Percentiles rank a stretch among this genome's conserved stretches.
phyloP scores from a whole-genome alignment of 2,329 filamentous ascomycete species.

The Cladorrhinum sp. region DNA sequence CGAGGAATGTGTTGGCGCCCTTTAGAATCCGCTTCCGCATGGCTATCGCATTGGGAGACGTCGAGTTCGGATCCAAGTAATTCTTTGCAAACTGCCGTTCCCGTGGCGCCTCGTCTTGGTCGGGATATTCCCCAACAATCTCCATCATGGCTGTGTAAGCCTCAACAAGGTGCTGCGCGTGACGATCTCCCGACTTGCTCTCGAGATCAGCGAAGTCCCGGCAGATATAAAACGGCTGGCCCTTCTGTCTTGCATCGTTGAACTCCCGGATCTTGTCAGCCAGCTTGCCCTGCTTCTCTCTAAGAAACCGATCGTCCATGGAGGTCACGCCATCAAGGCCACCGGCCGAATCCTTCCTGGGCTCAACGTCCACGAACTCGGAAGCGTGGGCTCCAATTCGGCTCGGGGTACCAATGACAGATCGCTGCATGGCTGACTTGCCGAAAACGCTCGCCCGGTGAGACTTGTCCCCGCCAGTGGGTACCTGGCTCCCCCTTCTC shows the following conservation, averaged over 20 bases:
- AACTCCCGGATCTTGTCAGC: conserved; percentile 75
- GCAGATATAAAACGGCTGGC: conserved; percentile 66
- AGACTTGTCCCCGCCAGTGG: conserved; percentile 18
- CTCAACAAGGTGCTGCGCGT: conserved; percentile 72
- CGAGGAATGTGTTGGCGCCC: conserved; percentile 76
- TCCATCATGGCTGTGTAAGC: conserved; percentile 78
- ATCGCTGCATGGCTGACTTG: conserved; percentile 69
- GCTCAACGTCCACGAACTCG: conserved; percentile 67
- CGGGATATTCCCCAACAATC: conserved; percentile 70
- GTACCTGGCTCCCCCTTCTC: conserved; percentile 38
- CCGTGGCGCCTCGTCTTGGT: conserved; percentile 59
- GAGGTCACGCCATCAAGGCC: conserved; percentile 46
- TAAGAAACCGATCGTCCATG: conserved; percentile 71
- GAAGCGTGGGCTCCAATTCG: conserved; percentile 61
- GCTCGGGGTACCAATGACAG: conserved; percentile 79
- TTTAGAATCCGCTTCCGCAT: conserved; percentile 77
- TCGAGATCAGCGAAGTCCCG: conserved; percentile 75
- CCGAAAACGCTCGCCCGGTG: conserved; percentile 57
- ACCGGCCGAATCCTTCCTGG: conserved; percentile 48
- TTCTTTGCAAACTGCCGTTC: conserved; percentile 73
- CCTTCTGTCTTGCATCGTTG: conserved; percentile 69
- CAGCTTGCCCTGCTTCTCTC: conserved; percentile 81
- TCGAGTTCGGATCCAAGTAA: conserved; percentile 72
- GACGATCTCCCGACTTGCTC: conserved; percentile 63
- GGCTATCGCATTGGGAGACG: conserved; percentile 59